Conservation (phyloP, 768 basidiomycete genomes). For the Lentinula edodes region DNA sequence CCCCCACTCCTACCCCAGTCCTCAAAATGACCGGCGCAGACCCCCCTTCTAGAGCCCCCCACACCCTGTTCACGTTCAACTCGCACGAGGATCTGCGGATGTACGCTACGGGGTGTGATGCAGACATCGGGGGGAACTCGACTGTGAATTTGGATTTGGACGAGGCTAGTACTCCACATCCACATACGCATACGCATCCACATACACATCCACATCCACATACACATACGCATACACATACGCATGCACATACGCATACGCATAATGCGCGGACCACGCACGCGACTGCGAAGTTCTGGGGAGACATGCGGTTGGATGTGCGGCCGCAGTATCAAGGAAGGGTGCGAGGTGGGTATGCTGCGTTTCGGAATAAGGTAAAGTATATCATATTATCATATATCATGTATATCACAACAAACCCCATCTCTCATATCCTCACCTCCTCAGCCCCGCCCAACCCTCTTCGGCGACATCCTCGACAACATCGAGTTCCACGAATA, state of each 20-base stretch:
- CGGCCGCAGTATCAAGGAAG: slow-evolving; percentile 60
- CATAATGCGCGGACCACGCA: slow-evolving; percentile 37
- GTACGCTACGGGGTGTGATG: slow-evolving; percentile 81
- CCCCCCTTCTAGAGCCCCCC: slow-evolving; percentile 52
- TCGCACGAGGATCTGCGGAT: slow-evolving; percentile 48
- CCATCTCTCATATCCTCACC: neutral
- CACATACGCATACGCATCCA: slow-evolving; percentile 15
- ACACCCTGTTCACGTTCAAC: slow-evolving; percentile 63
- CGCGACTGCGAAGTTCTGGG: slow-evolving; percentile 71
- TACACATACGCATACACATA: slow-evolving; percentile 18
- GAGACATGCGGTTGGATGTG: slow-evolving; percentile 69
- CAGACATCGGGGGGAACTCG: slow-evolving; percentile 82
- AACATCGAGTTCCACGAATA: slow-evolving; percentile 81
- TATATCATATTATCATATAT: no score
- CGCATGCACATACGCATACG: slow-evolving; percentile 6
- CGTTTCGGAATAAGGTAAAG: slow-evolving; percentile 76
- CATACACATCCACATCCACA: no score
- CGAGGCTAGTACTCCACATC: slow-evolving; percentile 27
- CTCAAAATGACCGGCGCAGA: slow-evolving; percentile 76
- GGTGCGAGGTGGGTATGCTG: slow-evolving; percentile 84
- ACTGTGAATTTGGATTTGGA: slow-evolving; percentile 75
- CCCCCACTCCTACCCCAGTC: no score
- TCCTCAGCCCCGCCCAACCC: slow-evolving; percentile 64
- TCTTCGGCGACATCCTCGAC: slow-evolving; percentile 84
- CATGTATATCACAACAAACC: neutral